These are phyloP conservation scores for Xerocomellus dryophilus DNA, from an alignment of 768 basidiomycete species.

Conservation along the genomic window DNA sequence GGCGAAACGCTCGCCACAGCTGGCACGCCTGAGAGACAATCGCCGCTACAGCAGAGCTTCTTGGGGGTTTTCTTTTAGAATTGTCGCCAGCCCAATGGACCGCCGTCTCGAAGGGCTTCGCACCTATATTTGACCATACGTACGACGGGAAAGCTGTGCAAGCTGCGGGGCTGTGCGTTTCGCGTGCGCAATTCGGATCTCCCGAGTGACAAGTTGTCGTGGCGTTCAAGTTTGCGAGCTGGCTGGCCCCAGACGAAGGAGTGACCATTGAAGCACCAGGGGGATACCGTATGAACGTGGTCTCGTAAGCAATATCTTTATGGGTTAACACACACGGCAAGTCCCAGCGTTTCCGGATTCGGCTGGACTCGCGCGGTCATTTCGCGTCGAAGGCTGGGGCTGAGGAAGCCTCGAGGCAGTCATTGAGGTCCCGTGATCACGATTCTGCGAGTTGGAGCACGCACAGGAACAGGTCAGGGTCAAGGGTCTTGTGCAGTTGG, in stretches of 20 bases:
- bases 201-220: background rate
- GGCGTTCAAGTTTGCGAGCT: background rate
- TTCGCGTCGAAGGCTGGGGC: conserved; percentile 22
- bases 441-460: conserved; percentile 1
- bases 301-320: background rate
- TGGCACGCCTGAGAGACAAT: conserved; percentile 4
- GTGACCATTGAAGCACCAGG: background rate
- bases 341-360: conserved; percentile 12
- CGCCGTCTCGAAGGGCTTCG: conserved; percentile 1
- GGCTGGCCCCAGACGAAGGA: background rate
- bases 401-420: conserved; percentile 29
- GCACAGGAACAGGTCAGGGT: conserved; percentile 27
- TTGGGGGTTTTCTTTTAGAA: conserved; percentile 3
- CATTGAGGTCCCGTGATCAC: conserved; percentile 25
- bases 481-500: conserved; percentile 10
- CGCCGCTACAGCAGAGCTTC: background rate
- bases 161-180: conserved; percentile 11
- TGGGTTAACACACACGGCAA: background rate
- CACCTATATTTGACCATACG: conserved; percentile 8
- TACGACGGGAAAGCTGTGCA: conserved; percentile 4
- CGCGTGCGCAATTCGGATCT: background rate
- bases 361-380: conserved; percentile 28
- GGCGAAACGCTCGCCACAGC: conserved; percentile 13
- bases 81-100: background rate
- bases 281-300: background rate